Conservation (phyloP, 2,329 filamentous ascomycete species). For the Byssochlamys sp. region DNA sequence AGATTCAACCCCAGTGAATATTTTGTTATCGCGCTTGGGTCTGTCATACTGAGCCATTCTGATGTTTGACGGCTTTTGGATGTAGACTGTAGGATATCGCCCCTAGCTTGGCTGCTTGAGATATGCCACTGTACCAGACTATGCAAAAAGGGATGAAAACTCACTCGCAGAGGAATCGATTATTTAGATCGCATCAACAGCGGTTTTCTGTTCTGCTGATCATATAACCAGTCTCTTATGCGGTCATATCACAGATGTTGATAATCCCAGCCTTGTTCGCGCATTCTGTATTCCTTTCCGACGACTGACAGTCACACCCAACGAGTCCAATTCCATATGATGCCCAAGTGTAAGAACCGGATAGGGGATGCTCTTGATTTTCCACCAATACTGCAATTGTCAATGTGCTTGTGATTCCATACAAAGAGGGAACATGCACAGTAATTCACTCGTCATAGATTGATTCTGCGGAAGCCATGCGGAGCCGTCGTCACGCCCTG, state of each 20-base stretch:
- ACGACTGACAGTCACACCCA: neutral
- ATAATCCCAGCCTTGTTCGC: neutral
- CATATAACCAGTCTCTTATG: too few relatives aligned
- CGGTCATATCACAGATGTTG: neutral
- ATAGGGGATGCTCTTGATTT: neutral
- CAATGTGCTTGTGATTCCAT: neutral
- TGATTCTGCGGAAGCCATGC: neutral
- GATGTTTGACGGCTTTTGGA: neutral
- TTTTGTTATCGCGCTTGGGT: neutral
- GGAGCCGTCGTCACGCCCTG: neutral
- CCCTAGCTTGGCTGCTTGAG: neutral
- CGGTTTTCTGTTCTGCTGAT: too few relatives aligned
- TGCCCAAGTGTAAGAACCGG: neutral
- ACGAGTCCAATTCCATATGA: neutral
- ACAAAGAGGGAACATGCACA: neutral
- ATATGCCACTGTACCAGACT: neutral
- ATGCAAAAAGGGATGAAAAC: neutral
- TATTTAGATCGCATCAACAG: neutral
- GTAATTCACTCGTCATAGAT: neutral
- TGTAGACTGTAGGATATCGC: neutral
- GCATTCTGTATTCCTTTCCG: neutral
- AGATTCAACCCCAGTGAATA: neutral
- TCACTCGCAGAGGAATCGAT: neutral
- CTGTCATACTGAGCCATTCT: neutral
- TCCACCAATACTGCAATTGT: neutral